Evolutionary conservation across 176 grass and related monocot genomes (phyloP), one percentile per base, ranked within the genome.

Genomic region (Coix lacrymajobi): DNA sequence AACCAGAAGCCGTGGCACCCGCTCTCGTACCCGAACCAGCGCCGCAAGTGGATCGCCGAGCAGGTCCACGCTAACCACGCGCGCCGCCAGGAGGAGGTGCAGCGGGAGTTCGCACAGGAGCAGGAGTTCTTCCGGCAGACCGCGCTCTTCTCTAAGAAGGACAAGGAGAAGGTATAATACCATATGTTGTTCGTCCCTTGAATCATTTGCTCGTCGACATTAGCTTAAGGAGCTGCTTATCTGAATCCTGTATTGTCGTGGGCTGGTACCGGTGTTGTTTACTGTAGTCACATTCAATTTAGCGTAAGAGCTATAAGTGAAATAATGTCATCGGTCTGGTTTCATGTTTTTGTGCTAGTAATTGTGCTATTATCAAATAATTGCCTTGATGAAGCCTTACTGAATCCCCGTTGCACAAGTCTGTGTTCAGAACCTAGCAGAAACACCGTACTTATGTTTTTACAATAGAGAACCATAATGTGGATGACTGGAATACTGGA

Each of bases 1-100:
- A 99, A 96, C 87, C 96, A 99, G 93, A 96, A 99, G 80, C 96
- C 92, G 28, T 94, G 96, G 96, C 96, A 96, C 30, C 93, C 91
- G 22, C 93, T 99, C 41, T 96, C 96, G 6, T 99, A 99, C 70
- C 96, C 93, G 24, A 99, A 99, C 83, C 96, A 96, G 85, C 96
- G 96, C 15, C 96, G 96, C 73, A 99, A 92, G 83, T 96, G 96
- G 96, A 99, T 99, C 87, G 96, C 93, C 87, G 96, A 99, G 87
- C 96, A 99, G 85, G 77, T 88, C 72, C 82, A 90, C 74, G 70
- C 87, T 73, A 90, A 90, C 46, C 93, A 52, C 79, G 66, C 36
- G 14, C 87, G 83, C 83, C 91, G 93, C 13, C 79, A 88, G 71
- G 96, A 99, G 77, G 96, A 99, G 85, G 96, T 99, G 39, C 44